Percentiles rank a stretch among this genome's conserved stretches.
These are phyloP conservation scores for Taphrina populina DNA, from an alignment of 1,139 yeast species.

Conservation along the genomic window DNA sequence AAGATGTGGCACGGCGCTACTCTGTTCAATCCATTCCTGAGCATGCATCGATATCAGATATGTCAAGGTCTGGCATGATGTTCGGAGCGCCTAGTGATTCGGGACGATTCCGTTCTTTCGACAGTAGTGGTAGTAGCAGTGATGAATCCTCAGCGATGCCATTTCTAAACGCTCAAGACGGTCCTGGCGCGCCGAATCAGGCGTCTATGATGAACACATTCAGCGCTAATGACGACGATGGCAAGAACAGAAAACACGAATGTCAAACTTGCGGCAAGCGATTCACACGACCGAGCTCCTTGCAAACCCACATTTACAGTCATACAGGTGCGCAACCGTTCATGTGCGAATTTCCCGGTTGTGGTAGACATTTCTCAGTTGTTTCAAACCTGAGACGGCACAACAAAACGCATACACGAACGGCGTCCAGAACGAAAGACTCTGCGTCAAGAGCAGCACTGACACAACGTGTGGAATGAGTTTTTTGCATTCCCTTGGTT, in stretches of 20 bases:
- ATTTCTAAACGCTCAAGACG: too few relatives aligned
- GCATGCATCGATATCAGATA: background rate
- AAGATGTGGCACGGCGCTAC: background rate
- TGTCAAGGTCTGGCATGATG: too few relatives aligned
- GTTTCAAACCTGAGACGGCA: conserved; percentile 80
- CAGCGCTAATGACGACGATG: conserved; percentile 24
- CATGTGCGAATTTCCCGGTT: conserved; percentile 62
- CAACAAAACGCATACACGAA: conserved; percentile 43
- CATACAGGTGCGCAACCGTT: conserved; percentile 87
- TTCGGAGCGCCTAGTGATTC: too few relatives aligned
- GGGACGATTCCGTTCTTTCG: too few relatives aligned
- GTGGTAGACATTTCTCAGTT: conserved; percentile 72
- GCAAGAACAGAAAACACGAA: conserved; percentile 42
- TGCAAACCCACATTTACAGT: conserved; percentile 74
- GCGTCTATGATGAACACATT: conserved; percentile 33
- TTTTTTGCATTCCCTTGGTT: too few relatives aligned
- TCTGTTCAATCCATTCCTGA: conserved; percentile 2
- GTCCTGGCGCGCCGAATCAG: conserved; percentile 18
- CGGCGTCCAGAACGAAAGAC: too few relatives aligned
- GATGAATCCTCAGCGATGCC: too few relatives aligned
- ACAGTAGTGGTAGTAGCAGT: too few relatives aligned
- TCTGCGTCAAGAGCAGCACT: too few relatives aligned
- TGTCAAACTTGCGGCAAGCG: conserved; percentile 71
- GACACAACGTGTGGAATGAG: too few relatives aligned
- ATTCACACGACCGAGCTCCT: conserved; percentile 76